Percentiles rank a stretch among this genome's conserved stretches.
Evolutionary conservation across 2,329 filamentous ascomycete species (phyloP).

Genomic region (Penicillium sp.): DNA sequence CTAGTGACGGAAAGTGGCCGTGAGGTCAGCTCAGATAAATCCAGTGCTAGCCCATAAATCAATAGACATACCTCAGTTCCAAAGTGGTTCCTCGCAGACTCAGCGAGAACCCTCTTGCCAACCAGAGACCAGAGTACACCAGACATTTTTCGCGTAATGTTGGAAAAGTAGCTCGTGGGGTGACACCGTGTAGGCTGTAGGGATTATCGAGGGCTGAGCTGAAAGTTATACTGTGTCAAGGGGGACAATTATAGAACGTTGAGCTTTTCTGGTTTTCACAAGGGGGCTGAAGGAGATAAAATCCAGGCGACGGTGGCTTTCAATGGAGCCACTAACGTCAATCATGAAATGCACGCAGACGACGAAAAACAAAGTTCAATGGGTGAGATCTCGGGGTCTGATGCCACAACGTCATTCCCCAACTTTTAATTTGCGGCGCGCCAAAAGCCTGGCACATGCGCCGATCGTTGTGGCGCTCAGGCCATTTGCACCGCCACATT

Average conservation of each 20-base stretch:
- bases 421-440: constrained; percentile 8
- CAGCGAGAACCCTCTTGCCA: constrained; percentile 41
- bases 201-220: not conserved
- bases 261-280: not conserved
- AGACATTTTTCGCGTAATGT: constrained; percentile 30
- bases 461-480: constrained; percentile 25
- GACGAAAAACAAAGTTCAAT: constrained; percentile 10
- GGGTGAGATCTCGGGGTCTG: not conserved
- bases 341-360: constrained; percentile 8
- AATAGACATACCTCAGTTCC: constrained; percentile 43
- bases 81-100: constrained; percentile 47
- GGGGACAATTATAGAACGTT: constrained; percentile 15
- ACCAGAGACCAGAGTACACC: constrained; percentile 34
- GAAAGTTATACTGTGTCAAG: constrained; percentile 15
- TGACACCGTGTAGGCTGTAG: not conserved
- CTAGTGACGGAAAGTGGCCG: constrained; percentile 49
- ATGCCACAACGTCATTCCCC: constrained; percentile 30
- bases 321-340: not conserved
- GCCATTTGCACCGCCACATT: constrained; percentile 20
- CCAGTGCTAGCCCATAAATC: not conserved
- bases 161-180: not conserved
- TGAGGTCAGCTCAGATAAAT: constrained; percentile 10
- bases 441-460: constrained; percentile 23
- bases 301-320: constrained; percentile 7
- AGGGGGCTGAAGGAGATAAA: constrained; percentile 11